A percentile compares a stretch with the other conserved stretches of the same genome.
Evolutionary conservation across 306 rosid genomes (phyloP).

Genomic region (Cucurbita ficifolia): DNA sequence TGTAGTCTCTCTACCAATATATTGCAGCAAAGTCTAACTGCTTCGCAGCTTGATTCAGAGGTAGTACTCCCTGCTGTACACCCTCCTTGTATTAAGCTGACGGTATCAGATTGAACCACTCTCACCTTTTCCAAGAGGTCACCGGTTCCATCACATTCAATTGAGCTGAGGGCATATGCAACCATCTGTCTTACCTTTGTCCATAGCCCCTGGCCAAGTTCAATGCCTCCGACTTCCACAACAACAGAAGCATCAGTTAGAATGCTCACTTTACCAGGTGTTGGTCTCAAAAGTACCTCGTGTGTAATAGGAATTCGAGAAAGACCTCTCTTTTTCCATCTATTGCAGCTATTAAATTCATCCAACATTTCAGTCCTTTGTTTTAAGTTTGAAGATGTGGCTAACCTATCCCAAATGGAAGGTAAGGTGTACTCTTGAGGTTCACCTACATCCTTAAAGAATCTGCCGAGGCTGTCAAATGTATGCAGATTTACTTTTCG

Average conservation of each 20-base stretch:
- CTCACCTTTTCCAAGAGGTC: slow-evolving; percentile 48
- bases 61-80: slow-evolving; percentile 84
- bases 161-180: slow-evolving; percentile 51
- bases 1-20: slow-evolving; percentile 61
- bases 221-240: slow-evolving; percentile 90
- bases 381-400: slow-evolving; percentile 37
- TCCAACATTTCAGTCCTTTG: slow-evolving; percentile 23
- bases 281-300: slow-evolving; percentile 30
- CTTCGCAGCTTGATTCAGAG: slow-evolving; percentile 87
- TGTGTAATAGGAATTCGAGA: slow-evolving; percentile 54
- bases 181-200: slow-evolving; percentile 90
- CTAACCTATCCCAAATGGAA: slow-evolving; percentile 59
- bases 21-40: slow-evolving; percentile 63
- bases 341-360: slow-evolving; percentile 48
- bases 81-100: slow-evolving; percentile 86
- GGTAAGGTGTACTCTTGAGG: slow-evolving; percentile 70
- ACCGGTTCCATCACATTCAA: slow-evolving; percentile 34
- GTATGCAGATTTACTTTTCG: slow-evolving; percentile 68
- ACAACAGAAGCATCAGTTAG: slow-evolving; percentile 55
- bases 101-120: slow-evolving; percentile 61
- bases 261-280: slow-evolving; percentile 68
- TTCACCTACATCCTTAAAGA: slow-evolving; percentile 43
- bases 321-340: slow-evolving; percentile 72
- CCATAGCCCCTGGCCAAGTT: slow-evolving; percentile 96
- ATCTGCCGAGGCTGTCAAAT: slow-evolving; percentile 39